A percentile compares a stretch with the other conserved stretches of the same genome.
These are phyloP conservation scores for Lepidium didymum DNA, from an alignment of 345 rosid species.

Conservation along the genomic window DNA sequence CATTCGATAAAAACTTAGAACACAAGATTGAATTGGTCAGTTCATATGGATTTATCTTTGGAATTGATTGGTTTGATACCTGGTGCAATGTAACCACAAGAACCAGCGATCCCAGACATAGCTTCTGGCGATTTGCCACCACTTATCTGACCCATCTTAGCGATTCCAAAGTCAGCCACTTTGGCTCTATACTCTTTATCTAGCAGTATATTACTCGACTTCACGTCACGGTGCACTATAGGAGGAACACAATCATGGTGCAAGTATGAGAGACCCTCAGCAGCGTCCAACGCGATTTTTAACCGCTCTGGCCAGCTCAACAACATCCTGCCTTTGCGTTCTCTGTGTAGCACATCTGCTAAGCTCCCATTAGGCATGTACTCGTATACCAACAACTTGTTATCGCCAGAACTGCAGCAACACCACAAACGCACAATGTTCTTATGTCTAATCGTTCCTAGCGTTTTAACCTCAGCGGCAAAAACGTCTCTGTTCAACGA, in stretches of 20 bases:
- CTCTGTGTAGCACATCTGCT: constrained; percentile 54
- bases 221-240: constrained; percentile 86
- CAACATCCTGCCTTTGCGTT: constrained; percentile 36
- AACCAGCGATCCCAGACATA: constrained; percentile 87
- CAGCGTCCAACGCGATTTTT: constrained; percentile 74
- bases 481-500: constrained; percentile 36
- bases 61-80: constrained; percentile 33
- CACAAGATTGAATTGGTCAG: not conserved
- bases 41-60: too few relatives aligned
- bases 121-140: constrained; percentile 44
- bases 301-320: constrained; percentile 69
- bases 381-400: constrained; percentile 78
- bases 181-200: constrained; percentile 69
- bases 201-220: constrained; percentile 75
- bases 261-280: constrained; percentile 81
- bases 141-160: constrained; percentile 50
- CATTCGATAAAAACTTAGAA: not conserved
- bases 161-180: constrained; percentile 90
- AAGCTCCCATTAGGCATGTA: constrained; percentile 92
- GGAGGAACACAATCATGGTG: constrained; percentile 95
- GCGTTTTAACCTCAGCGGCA: constrained; percentile 64
- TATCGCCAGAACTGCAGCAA: constrained; percentile 53
- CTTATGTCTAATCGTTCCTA: constrained; percentile 90
- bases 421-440: constrained; percentile 86
- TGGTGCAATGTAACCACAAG: constrained; percentile 95